Evolutionary conservation across 805 yeast species (phyloP).

Genomic region (Lachancea kluyveri): DNA sequence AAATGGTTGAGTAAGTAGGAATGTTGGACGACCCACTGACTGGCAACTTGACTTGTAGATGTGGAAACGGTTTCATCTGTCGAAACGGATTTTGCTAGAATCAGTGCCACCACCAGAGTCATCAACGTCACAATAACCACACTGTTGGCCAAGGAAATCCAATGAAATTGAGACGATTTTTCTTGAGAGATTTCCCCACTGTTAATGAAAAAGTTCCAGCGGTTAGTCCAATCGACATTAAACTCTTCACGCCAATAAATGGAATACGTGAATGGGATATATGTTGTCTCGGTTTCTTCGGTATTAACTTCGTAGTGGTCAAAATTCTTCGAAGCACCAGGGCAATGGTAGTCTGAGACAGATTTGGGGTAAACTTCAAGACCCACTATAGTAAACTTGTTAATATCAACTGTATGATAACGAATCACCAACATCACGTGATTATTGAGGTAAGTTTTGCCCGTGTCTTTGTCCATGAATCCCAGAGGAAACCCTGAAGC

Average conservation of each 20-base stretch:
- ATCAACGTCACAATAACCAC: constrained; percentile 56
- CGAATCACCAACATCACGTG: constrained; percentile 79
- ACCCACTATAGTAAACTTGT: constrained; percentile 64
- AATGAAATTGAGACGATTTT: constrained; percentile 52
- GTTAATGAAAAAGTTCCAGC: constrained; percentile 70
- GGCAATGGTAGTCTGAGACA: constrained; percentile 61
- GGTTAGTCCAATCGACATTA: constrained; percentile 52
- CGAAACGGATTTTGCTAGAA: constrained; percentile 37
- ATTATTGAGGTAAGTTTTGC: constrained; percentile 61
- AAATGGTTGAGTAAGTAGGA: constrained; percentile 3
- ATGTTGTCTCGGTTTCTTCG: constrained; percentile 29
- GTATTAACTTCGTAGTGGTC: constrained; percentile 47
- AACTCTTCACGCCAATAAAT: constrained; percentile 85
- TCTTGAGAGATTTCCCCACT: constrained; percentile 37
- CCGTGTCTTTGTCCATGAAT: constrained; percentile 43
- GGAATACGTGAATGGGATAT: constrained; percentile 75
- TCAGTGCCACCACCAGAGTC: constrained; percentile 56
- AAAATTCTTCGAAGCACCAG: constrained; percentile 61
- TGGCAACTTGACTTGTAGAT: constrained; percentile 1
- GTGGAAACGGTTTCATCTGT: constrained; percentile 8
- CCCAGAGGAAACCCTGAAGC: constrained; percentile 88
- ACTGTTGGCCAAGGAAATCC: constrained; percentile 73
- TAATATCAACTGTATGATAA: constrained; percentile 47
- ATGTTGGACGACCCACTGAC: constrained; percentile 2
- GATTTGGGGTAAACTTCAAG: constrained; percentile 87